phyloP scores from a whole-genome alignment of 306 rosid species.

The Vachellia pachyceras region DNA sequence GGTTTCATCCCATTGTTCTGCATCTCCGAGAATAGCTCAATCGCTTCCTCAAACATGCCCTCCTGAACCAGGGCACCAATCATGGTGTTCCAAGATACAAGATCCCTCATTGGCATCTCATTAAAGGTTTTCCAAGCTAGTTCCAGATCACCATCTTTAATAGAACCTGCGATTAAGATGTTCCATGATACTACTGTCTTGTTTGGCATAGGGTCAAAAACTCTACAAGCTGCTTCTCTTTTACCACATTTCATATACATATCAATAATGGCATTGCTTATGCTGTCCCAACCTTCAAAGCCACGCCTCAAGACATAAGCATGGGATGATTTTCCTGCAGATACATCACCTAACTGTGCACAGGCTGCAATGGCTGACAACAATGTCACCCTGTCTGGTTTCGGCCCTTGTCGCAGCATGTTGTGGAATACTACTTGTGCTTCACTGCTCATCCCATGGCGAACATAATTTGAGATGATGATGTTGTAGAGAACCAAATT shows the following conservation, averaged over 20 bases:
- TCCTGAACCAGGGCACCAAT: constrained; percentile 66
- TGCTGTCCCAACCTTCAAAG: constrained; percentile 68
- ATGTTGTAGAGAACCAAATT: constrained; percentile 81
- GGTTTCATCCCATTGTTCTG: constrained; percentile 59
- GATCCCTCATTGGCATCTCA: constrained; percentile 65
- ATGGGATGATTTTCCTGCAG: constrained; percentile 66
- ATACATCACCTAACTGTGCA: constrained; percentile 63
- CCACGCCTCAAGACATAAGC: constrained; percentile 70
- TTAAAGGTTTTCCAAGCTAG: constrained; percentile 62
- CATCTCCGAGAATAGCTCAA: constrained; percentile 70
- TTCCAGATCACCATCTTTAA: constrained; percentile 55
- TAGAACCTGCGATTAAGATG: constrained; percentile 73
- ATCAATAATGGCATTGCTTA: constrained; percentile 73
- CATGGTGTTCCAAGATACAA: constrained; percentile 88
- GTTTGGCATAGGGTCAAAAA: constrained; percentile 58
- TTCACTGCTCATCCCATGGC: constrained; percentile 56
- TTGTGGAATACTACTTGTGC: constrained; percentile 52
- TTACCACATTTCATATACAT: constrained; percentile 83
- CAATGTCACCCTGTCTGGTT: constrained; percentile 71
- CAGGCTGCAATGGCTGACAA: constrained; percentile 67
- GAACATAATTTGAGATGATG: constrained; percentile 73
- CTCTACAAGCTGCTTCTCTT: constrained; percentile 58
- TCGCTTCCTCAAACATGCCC: constrained; percentile 69
- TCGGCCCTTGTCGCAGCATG: constrained; percentile 58
- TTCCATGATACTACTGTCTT: constrained; percentile 75